Evolutionary conservation across 108 stramenopile species (phyloP), one percentile per base, ranked within the genome.

Genomic region (Pinguiococcus pyrenoidosus): DNA sequence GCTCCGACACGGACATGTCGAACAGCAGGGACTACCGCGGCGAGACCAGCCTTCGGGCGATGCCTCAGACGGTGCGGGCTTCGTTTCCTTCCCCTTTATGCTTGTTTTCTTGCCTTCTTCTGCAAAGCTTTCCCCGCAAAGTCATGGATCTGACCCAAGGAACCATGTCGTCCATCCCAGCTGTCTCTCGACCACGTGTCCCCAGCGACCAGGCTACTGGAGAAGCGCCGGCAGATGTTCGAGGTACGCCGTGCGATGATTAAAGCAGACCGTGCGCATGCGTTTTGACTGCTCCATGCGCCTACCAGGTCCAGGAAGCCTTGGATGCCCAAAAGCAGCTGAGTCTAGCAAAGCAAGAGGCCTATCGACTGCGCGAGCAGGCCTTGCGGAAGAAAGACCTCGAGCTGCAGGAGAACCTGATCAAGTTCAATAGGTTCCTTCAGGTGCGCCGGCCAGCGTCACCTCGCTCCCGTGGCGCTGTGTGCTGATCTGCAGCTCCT

Each of bases 171-270:
- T n/a, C n/a, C n/a, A n/a, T n/a, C n/a, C n/a, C n/a, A n/a, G n/a
- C n/a, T n/a, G n/a, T n/a, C n/a, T n/a, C 41, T 71, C 26, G 72
- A 76, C 20, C 69, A 76, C 26, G 70, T 76, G 3, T 58, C 72
- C 3, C 75, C 75, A 0, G 73, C 73, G 10, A 76, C 75, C 1
- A 30, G 75, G 1, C 36, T 76, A n/a, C 53, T 76, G 27, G 75
- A 76, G 42, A 76, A 76, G 52, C 65, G 75, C 4, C 34, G 75
- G 7, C 73, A 76, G 37, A 76, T 76, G 75, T 74, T 74, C 37
- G 75, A 74, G 60, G 56, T 56, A 39, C 26, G 16, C 3, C 26
- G 34, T 17, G 46, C n/a, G n/a, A n/a, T n/a, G n/a, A n/a, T n/a
- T n/a, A n/a, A n/a, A n/a, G n/a, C n/a, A n/a, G n/a, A n/a, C n/a